phyloP scores from a whole-genome alignment of 805 yeast genomes.

The Helenozyma baotianmanensis region DNA sequence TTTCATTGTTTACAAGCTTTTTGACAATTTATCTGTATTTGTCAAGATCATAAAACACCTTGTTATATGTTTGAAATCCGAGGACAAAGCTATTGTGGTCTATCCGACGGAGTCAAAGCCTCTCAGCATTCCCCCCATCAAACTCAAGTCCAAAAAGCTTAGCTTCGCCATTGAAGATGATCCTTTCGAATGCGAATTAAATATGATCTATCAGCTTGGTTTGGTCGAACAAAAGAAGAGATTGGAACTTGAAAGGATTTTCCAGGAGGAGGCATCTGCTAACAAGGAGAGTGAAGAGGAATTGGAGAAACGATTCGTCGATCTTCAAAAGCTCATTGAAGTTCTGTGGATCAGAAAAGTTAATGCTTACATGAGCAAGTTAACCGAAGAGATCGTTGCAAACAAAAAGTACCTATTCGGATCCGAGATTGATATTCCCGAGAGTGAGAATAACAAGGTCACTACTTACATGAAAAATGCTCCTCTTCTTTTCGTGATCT shows the following conservation, averaged over 20 bases:
- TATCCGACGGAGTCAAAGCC: conserved; percentile 29
- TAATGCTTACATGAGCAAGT: conserved; percentile 34
- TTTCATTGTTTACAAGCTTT: conserved; percentile 33
- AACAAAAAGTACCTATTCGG: conserved; percentile 33
- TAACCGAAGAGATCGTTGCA: conserved; percentile 7
- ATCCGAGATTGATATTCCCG: conserved; percentile 19
- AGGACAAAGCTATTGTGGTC: conserved; percentile 17
- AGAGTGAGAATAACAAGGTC: conserved; percentile 21
- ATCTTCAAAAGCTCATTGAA: conserved; percentile 8
- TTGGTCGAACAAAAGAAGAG: conserved; percentile 36
- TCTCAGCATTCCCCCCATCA: conserved; percentile 24
- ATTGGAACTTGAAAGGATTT: conserved; percentile 24
- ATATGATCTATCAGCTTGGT: conserved; percentile 41
- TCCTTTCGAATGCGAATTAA: conserved; percentile 38
- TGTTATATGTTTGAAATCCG: conserved; percentile 20
- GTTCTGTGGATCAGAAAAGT: conserved; percentile 64
- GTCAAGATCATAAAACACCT: conserved; percentile 32
- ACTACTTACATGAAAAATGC: conserved; percentile 29
- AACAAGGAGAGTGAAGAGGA: background rate
- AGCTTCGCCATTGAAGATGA: conserved; percentile 40
- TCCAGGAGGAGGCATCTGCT: conserved; percentile 8
- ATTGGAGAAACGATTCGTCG: conserved; percentile 2
- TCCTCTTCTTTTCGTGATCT: conserved; percentile 30
- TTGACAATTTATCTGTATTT: conserved; percentile 34
- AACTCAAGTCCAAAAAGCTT: conserved; percentile 22